Evolutionary conservation across 192 early-diverging fungal genomes (phyloP).

Genomic region (Borealophlyctis nickersoniae): DNA sequence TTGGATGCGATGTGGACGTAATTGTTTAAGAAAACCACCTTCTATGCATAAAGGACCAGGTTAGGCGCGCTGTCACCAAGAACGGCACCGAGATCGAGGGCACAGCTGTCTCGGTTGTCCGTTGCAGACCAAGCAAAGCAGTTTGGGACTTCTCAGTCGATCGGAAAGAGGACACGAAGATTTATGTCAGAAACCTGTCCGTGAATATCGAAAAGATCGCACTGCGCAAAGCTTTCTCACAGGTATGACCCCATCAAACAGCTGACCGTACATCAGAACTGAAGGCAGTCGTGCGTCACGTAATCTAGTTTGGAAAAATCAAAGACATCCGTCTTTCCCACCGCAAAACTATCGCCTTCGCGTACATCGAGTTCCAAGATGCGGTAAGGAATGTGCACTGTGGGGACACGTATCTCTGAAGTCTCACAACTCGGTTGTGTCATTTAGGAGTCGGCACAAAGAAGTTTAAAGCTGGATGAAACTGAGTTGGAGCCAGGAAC

Average conservation of each 20-base stretch:
- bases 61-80: conserved; percentile 12
- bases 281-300: no score
- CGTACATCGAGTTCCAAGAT: conserved; percentile 49
- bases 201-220: conserved; percentile 28
- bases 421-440: neutral
- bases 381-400: conserved; percentile 12
- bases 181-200: conserved; percentile 45
- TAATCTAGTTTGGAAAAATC: conserved; percentile 41
- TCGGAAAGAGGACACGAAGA: conserved; percentile 29
- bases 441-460: conserved; percentile 25
- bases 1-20: neutral
- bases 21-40: conserved; percentile 4
- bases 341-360: conserved; percentile 38
- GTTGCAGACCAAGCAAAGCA: conserved; percentile 34
- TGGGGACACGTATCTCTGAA: neutral
- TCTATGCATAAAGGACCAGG: conserved; percentile 24
- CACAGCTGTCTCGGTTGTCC: conserved; percentile 19
- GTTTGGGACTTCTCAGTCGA: conserved; percentile 35
- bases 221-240: conserved; percentile 37
- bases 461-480: conserved; percentile 26
- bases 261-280: no score
- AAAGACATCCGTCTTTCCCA: conserved; percentile 41
- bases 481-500: conserved; percentile 23
- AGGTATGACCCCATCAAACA: no score
- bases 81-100: conserved; percentile 23